These are phyloP conservation scores for Climacium dendroides DNA, from an alignment of 225 moss, liverwort and hornwort species.

Conservation along the genomic window DNA sequence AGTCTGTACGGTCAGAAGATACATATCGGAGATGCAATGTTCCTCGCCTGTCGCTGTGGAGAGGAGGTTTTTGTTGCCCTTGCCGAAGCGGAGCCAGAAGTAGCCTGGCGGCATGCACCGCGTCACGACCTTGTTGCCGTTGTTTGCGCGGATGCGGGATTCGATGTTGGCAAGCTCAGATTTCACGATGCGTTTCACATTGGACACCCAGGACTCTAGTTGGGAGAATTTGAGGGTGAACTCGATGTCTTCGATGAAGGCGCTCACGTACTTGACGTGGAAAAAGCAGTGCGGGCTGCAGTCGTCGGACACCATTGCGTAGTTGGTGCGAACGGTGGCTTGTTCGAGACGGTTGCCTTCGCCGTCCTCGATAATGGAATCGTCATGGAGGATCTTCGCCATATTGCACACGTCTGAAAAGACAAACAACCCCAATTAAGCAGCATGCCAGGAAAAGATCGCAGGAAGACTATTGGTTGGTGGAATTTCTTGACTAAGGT, in stretches of 20 bases:
- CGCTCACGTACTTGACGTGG: background rate
- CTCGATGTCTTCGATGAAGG: background rate
- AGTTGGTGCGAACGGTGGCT: conserved; percentile 28
- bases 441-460: background rate
- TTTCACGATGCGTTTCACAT: conserved; percentile 21
- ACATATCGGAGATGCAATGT: no score
- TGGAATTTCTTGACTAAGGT: background rate
- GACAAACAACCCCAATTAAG: background rate
- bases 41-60: conserved; percentile 26
- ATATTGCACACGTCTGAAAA: conserved; percentile 1
- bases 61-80: conserved; percentile 2
- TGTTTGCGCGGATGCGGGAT: background rate
- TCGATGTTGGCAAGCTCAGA: conserved; percentile 17
- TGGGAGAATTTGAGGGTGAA: conserved; percentile 14
- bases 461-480: background rate
- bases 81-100: conserved; percentile 52
- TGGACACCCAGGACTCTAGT: conserved; percentile 27
- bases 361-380: conserved; percentile 13
- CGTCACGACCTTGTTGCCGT: conserved; percentile 13
- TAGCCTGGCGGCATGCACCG: conserved; percentile 41
- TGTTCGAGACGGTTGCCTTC: conserved; percentile 2
- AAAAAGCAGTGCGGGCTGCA: conserved; percentile 17
- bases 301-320: conserved; percentile 25
- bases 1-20: accelerated
- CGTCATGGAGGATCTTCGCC: background rate